Percentiles rank a stretch among this genome's conserved stretches.
Conservation (phyloP, 2,329 filamentous ascomycete genomes). For the Lecanosticta acicola region DNA sequence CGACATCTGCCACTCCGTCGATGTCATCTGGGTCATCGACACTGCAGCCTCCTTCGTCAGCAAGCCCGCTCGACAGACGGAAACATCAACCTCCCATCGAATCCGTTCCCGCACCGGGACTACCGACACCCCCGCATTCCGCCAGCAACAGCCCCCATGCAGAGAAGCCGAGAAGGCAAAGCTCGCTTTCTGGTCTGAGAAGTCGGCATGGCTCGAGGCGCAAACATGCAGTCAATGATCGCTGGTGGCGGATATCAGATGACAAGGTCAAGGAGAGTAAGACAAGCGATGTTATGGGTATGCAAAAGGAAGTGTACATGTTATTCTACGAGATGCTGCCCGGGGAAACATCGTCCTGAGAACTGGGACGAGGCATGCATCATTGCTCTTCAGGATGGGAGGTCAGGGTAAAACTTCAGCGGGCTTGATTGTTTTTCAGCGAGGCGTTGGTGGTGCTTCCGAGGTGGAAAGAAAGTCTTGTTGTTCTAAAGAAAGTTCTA, state of each 20-base stretch:
- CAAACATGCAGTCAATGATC: constrained; percentile 56
- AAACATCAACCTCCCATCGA: constrained; percentile 19
- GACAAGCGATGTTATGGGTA: constrained; percentile 80
- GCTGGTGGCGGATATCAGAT: constrained; percentile 98
- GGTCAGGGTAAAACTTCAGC: not conserved
- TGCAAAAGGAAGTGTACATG: constrained; percentile 94
- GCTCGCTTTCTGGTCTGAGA: constrained; percentile 45
- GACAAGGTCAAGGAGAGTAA: constrained; percentile 94
- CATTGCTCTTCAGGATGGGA: not conserved
- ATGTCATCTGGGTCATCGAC: constrained; percentile 21
- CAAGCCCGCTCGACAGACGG: constrained; percentile 8
- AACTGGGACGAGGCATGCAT: not conserved
- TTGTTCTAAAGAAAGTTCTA: no score
- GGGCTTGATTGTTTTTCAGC: not conserved
- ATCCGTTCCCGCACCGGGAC: constrained; percentile 25
- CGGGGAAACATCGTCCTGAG: not conserved
- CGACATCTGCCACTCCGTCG: constrained; percentile 10
- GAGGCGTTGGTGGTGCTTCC: constrained; percentile 1
- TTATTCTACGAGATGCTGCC: constrained; percentile 85
- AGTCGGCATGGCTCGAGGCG: constrained; percentile 8
- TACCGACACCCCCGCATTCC: constrained; percentile 20
- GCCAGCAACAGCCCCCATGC: constrained; percentile 5
- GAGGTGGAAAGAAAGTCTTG: no score
- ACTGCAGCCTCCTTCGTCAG: constrained; percentile 7
- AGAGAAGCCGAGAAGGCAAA: constrained; percentile 3